A percentile compares a stretch with the other conserved stretches of the same genome.
Evolutionary conservation across 164 flowering plant genomes (phyloP).

Genomic region (Chimonanthus praecox): DNA sequence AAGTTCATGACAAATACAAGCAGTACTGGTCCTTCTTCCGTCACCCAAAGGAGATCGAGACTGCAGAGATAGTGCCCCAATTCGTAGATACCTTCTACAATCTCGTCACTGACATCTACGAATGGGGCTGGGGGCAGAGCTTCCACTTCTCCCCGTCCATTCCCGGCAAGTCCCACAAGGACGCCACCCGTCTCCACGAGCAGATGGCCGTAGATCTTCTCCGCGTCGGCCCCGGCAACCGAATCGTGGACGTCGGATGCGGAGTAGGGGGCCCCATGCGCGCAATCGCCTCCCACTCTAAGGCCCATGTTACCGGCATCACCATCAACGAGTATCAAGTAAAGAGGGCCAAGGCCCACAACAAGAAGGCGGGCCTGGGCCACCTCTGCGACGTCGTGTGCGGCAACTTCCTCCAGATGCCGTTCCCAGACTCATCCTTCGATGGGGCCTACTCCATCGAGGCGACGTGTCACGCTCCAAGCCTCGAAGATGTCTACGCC

Average conservation of each 20-base stretch:
- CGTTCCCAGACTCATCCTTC: constrained; percentile 57
- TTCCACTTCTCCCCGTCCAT: constrained; percentile 87
- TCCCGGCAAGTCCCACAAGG: constrained; percentile 74
- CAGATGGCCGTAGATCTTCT: constrained; percentile 83
- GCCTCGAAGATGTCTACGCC: constrained; percentile 74
- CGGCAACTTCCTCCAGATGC: constrained; percentile 82
- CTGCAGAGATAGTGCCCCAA: constrained; percentile 72
- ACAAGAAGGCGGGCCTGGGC: constrained; percentile 77
- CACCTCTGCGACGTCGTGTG: constrained; percentile 79
- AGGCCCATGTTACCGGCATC: constrained; percentile 73
- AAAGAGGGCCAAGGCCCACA: constrained; percentile 62
- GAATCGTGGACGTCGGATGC: constrained; percentile 82
- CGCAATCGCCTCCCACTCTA: constrained; percentile 78
- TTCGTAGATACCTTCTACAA: constrained; percentile 95
- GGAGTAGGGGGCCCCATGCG: constrained; percentile 99
- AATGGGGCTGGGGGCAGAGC: constrained; percentile 98
- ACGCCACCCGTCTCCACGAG: constrained; percentile 79
- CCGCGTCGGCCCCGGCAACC: constrained; percentile 41
- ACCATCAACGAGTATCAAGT: constrained; percentile 97
- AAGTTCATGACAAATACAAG: constrained; percentile 65
- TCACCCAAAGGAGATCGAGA: constrained; percentile 82
- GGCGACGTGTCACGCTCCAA: constrained; percentile 94
- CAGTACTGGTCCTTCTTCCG: constrained; percentile 94
- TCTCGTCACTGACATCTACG: constrained; percentile 92
- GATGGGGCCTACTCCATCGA: constrained; percentile 96